Percentiles rank a stretch among this genome's conserved stretches.
phyloP scores from a whole-genome alignment of 2,329 filamentous ascomycete genomes.

The Coniella lustricola region DNA sequence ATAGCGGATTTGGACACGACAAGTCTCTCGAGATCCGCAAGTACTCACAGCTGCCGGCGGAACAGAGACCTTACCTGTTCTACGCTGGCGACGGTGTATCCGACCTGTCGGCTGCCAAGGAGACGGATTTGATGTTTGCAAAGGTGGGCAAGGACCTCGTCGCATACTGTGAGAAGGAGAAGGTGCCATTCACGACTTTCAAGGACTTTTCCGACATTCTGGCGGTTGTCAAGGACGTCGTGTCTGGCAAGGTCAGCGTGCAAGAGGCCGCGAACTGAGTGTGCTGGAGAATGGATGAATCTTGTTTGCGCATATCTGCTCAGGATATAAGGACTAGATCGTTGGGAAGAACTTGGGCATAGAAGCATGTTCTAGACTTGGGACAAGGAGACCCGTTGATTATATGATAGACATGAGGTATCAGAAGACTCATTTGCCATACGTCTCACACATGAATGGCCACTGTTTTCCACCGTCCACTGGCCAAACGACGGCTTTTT shows the following conservation, averaged over 20 bases:
- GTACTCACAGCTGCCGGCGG: constrained; percentile 65
- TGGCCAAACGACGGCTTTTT: no score
- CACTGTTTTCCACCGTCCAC: no score
- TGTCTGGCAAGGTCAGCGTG: constrained; percentile 62
- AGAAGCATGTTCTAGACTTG: neutral
- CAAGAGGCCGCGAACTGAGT: constrained; percentile 55
- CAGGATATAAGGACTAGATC: neutral
- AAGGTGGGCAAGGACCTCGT: constrained; percentile 89
- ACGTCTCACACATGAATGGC: no score
- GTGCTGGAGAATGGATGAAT: constrained; percentile 8
- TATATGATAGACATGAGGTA: no score
- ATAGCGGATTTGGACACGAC: constrained; percentile 85
- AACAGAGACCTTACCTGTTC: constrained; percentile 72
- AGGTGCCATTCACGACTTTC: constrained; percentile 83
- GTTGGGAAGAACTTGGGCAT: neutral
- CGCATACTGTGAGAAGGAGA: constrained; percentile 74
- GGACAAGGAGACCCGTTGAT: no score
- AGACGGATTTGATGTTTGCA: constrained; percentile 89
- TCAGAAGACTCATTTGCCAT: no score
- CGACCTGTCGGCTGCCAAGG: constrained; percentile 82
- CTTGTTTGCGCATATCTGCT: neutral
- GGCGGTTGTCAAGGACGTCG: constrained; percentile 67
- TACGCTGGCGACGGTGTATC: constrained; percentile 95
- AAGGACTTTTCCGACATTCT: constrained; percentile 77
- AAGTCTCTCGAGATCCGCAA: constrained; percentile 88